Evolutionary conservation across 1,284 basidiomycete species (phyloP).

Genomic region (Porogramme epimiltina): DNA sequence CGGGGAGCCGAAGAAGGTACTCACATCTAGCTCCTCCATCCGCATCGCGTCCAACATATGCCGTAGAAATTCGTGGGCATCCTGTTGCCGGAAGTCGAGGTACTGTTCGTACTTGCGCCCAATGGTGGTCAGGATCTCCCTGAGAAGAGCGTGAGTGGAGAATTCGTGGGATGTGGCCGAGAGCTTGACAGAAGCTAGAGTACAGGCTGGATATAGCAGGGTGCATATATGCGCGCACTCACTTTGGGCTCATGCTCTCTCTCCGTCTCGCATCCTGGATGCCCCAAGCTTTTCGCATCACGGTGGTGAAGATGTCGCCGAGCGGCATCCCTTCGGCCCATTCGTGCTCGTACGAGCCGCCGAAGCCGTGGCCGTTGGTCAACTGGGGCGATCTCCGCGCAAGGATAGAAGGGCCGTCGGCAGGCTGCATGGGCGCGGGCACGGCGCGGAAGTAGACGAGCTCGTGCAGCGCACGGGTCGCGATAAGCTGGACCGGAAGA

Average conservation of each 20-base stretch:
- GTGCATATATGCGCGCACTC: constrained; percentile 22
- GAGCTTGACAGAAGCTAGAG: background rate
- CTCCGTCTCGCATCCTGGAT: constrained; percentile 50
- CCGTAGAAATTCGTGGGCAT: constrained; percentile 90
- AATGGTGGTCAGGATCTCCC: constrained; percentile 67
- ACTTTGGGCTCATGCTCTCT: constrained; percentile 67
- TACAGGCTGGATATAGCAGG: background rate
- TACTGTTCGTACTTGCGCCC: constrained; percentile 93
- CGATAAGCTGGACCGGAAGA: constrained; percentile 51
- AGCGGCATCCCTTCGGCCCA: constrained; percentile 64
- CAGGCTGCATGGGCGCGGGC: constrained; percentile 39
- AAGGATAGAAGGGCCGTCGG: constrained; percentile 40
- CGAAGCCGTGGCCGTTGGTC: constrained; percentile 63
- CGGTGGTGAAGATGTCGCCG: constrained; percentile 59
- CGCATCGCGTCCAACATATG: constrained; percentile 91
- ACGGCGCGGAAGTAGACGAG: constrained; percentile 58
- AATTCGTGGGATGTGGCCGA: no score
- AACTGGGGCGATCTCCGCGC: constrained; percentile 62
- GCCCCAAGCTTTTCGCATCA: constrained; percentile 63
- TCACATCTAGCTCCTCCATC: constrained; percentile 92
- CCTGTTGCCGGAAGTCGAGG: constrained; percentile 89
- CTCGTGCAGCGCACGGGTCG: constrained; percentile 62
- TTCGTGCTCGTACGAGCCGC: constrained; percentile 49
- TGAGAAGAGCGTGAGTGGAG: constrained; percentile 13
- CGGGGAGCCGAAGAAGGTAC: constrained; percentile 29